Evolutionary conservation across 345 rosid genomes (phyloP), one percentile per base, ranked within the genome.

Genomic region (Euphorbia lathyris): DNA sequence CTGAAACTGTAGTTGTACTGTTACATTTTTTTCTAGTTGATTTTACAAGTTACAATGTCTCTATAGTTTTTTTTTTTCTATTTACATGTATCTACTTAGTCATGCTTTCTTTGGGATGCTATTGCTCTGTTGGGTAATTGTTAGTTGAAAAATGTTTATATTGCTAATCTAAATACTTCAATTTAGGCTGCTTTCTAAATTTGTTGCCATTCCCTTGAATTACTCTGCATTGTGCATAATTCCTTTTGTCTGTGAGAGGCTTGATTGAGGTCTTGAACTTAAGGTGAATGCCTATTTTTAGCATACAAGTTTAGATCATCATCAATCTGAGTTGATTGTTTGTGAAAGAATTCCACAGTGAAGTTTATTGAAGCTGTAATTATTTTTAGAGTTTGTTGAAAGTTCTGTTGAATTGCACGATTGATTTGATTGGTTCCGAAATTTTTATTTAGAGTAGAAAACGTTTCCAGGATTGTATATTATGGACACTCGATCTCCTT

Each of bases 1-100:
- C 66, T 59, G 60, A 58, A n/a, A 58, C 34, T 57, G 9, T 73
- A 58, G 29, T 34, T 47, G 45, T 25, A 27, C 32, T 29, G 25
- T 64, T 9, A 42, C 16, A 12, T 26, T 60, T 42, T 6, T 45
- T 70, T n/a, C 12, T 16, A 10, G 26, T 7, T 5, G 9, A 10
- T 48, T 22, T 22, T 4, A 7, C 67, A 45, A 16, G 8, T 52
- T 51, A 29, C 1, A 30, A 66, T 42, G 34, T 17, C 38, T 22
- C 12, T 36, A 12, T 30, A 34, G 14, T 53, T 67, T 29, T 14
- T 53, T 67, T 29, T 14, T 53, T 43, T 16, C 36, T 25, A 64
- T 16, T 29, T 58, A 19, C 2, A 19, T 58, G 10, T 17, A 14
- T 58, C 9, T 29, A 20, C 45, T 32, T 20, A 60, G 30, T 60